Evolutionary conservation across 352 stramenopile genomes (phyloP), one percentile per base, ranked within the genome.

Genomic region (Phytophthora lateralis): DNA sequence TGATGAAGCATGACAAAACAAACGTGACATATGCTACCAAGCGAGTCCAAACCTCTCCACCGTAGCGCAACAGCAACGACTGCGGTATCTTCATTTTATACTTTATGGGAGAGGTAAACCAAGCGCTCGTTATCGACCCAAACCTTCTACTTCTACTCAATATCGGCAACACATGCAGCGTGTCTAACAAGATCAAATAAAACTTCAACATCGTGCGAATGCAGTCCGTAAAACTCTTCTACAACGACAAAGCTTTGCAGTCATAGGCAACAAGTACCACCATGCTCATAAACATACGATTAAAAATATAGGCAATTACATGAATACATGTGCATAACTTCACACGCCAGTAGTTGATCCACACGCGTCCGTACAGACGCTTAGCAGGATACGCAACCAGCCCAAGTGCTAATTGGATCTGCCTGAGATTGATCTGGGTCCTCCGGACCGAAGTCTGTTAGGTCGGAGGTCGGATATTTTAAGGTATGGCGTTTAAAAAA

Each of bases 71-170:
- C 32, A 18, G 0, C 4, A 20, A 34, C 32, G 46, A 54, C 18
- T 54, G 46, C 14, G 46, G 46, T 21, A n/a, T 44, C 29, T 44
- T 54, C 32, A 20, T 54, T n/a, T 12, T 54, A 24, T 24, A 24
- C 21, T 24, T 24, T 3, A 24, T 24, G 21, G 1, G 3, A 24
- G 21, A 24, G 21, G 32, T 54, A 4, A 34, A 34, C 29, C 29
- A 4, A 11, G 29, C 43, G 4, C 34, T 54, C 29, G 18, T 43
- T 24, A 30, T 30, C 10, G 32, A 54, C 12, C 38, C 38, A 26
- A 24, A 44, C 15, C 14, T 44, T 8, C n/a, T 24, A n/a, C 38
- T 44, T 21, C 38, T 44, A 0, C 38, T 44, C 6, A 44, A 44
- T n/a, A 44, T 44, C n/a, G 38, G 15, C 15, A 44, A 44, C n/a